A percentile compares a stretch with the other conserved stretches of the same genome.
phyloP scores from a whole-genome alignment of 2,329 filamentous ascomycete species.

The Arthroderma uncinatum region DNA sequence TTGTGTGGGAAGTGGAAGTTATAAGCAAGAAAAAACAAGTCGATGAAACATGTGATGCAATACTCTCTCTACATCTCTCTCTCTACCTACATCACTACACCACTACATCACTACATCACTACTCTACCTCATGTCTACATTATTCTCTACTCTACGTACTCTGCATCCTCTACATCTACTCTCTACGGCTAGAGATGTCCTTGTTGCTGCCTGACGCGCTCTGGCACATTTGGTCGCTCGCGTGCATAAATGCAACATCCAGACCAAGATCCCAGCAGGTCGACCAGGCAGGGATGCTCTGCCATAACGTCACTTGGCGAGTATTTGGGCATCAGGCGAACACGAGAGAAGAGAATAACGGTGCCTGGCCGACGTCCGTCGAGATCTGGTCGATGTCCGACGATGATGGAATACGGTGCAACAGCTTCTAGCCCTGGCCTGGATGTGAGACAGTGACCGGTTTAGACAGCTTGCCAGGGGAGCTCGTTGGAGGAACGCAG shows the following conservation, averaged over 20 bases:
- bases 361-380: no score
- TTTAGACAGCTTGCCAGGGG: no score
- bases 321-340: not conserved
- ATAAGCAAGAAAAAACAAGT: not conserved
- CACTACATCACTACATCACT: no score
- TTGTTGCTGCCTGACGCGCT: not conserved
- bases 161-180: not conserved
- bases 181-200: not conserved
- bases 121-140: no score
- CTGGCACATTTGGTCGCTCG: not conserved
- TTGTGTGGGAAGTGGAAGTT: not conserved
- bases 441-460: no score
- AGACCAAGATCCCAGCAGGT: not conserved
- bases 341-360: not conserved
- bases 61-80: not conserved
- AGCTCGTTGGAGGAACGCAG: no score
- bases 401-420: no score
- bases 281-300: not conserved
- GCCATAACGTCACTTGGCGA: not conserved
- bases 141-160: not conserved
- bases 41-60: conserved; percentile 6
- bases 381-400: no score
- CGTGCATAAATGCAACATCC: not conserved
- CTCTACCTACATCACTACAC: no score
- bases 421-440: no score